phyloP scores from a whole-genome alignment of 768 basidiomycete species.

The Erythrobasidium yunnanense region DNA sequence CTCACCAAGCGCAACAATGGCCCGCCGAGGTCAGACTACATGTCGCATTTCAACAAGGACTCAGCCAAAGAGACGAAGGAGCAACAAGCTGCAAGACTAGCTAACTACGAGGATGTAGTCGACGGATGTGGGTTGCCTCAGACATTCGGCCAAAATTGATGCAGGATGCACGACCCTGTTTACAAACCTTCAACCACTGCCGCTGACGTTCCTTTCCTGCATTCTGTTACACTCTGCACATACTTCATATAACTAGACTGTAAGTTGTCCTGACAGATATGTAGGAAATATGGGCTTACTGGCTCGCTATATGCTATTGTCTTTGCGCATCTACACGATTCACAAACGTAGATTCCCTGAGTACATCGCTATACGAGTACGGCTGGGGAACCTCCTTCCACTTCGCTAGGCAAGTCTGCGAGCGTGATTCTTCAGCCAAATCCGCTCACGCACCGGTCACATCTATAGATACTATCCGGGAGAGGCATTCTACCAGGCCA shows the following conservation, averaged over 20 bases:
- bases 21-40: conserved; percentile 70
- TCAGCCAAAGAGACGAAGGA: conserved; percentile 54
- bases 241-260: not conserved
- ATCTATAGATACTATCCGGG: conserved; percentile 85
- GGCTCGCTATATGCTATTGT: not conserved
- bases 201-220: not conserved
- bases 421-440: not conserved
- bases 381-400: conserved; percentile 53
- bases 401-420: conserved; percentile 15
- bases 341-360: not conserved
- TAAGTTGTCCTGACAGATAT: not conserved
- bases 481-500: conserved; percentile 44
- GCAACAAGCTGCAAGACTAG: conserved; percentile 62
- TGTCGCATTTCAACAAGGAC: conserved; percentile 84
- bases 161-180: not conserved
- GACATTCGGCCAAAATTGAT: not conserved
- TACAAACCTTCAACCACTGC: not conserved
- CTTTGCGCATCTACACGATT: not conserved
- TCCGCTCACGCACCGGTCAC: conserved; percentile 1
- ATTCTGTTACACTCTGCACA: not conserved
- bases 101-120: conserved; percentile 81
- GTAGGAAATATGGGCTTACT: not conserved
- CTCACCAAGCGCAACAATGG: no score
- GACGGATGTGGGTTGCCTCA: not conserved
- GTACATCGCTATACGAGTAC: conserved; percentile 83